Conservation (phyloP, 768 basidiomycete species). For the Podaxis mareebaensis region DNA sequence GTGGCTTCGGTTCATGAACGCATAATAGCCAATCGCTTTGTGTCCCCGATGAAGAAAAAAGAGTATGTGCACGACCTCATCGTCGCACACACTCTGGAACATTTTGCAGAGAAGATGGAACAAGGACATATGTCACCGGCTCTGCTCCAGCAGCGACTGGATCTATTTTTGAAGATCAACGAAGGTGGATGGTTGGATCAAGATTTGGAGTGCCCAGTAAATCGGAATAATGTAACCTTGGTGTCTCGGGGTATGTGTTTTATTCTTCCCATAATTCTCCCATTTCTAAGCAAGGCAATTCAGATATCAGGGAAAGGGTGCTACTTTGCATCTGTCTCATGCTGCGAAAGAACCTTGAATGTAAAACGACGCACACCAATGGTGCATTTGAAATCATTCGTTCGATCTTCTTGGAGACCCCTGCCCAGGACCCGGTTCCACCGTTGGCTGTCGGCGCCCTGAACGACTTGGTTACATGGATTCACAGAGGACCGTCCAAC, state of each 20-base stretch:
- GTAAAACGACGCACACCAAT: background rate
- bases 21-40: background rate
- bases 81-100: background rate
- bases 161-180: slow-evolving; percentile 5
- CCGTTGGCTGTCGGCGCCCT: background rate
- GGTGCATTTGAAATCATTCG: background rate
- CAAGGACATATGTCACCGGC: background rate
- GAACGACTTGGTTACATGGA: background rate
- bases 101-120: slow-evolving; percentile 2
- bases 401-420: background rate
- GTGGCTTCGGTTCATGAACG: background rate
- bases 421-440: background rate
- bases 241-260: background rate
- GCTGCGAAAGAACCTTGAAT: background rate
- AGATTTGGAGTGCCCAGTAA: slow-evolving; percentile 1
- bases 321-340: background rate
- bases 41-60: background rate
- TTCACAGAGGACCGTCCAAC: background rate
- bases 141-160: background rate
- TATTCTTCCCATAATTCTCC: background rate
- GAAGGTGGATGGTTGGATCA: background rate
- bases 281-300: background rate
- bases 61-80: background rate
- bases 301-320: background rate
- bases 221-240: background rate